Evolutionary conservation across 75 land plant genomes (phyloP).

Genomic region (Pinus tabuliformis): DNA sequence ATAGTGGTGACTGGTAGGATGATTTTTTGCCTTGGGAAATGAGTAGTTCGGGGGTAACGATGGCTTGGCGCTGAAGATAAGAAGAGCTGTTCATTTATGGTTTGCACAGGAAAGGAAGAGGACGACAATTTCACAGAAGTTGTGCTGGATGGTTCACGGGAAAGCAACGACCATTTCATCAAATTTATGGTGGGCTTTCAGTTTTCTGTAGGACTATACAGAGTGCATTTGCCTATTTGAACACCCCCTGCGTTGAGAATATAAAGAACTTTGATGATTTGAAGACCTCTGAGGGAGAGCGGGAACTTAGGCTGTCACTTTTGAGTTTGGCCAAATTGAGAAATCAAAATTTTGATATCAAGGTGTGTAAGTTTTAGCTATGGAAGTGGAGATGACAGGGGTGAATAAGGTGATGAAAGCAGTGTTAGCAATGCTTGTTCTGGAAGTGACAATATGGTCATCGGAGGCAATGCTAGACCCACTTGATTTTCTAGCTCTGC

Average conservation of each 20-base stretch:
- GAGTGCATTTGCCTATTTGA: background rate
- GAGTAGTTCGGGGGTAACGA: background rate
- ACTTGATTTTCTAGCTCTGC: conserved; percentile 54
- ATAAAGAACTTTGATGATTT: background rate
- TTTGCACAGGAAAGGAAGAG: background rate
- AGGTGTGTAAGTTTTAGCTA: background rate
- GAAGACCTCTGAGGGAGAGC: background rate
- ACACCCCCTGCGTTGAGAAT: background rate
- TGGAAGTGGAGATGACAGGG: conserved; percentile 3
- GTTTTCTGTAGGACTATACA: background rate
- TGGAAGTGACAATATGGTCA: background rate
- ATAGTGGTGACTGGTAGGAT: too few species aligned
- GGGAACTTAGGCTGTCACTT: background rate
- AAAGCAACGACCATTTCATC: background rate
- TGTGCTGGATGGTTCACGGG: background rate
- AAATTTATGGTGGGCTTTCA: background rate
- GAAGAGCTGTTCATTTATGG: background rate
- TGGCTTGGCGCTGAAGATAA: background rate
- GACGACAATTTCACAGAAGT: background rate
- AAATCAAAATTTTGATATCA: too few species aligned
- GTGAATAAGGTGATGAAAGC: background rate
- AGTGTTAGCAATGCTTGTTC: background rate
- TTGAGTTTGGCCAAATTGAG: background rate
- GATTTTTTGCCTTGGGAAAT: background rate
- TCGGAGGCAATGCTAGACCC: conserved; percentile 35